Evolutionary conservation across 805 yeast species (phyloP), one percentile per base, ranked within the genome.

Genomic region (Candida succiphila): DNA sequence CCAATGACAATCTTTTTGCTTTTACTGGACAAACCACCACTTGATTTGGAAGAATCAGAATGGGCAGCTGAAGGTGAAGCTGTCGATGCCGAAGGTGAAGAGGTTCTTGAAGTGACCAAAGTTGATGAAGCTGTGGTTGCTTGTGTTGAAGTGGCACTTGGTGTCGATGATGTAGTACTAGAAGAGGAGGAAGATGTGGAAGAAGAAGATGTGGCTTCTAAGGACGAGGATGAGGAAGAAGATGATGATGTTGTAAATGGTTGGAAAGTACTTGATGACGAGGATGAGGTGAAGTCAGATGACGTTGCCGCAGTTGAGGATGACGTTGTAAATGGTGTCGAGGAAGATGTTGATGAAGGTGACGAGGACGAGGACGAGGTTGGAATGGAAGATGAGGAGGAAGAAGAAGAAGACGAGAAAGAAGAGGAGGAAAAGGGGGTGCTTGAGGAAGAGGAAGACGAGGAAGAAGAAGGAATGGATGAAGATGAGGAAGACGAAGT

Each of bases 1-100:
- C 87, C 87, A 33, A 78, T 67, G 17, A 79, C 72, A 24, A 78
- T 67, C 36, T 67, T 68, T 35, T 70, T 63, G 37, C 69, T 55
- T 32, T 68, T 65, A 13, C 60, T 46, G 1, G 78, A 63, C 7
- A 76, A 54, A 0, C 79, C 79, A 3, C 55, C 46, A 7, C 48
- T 25, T 12, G 37, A 25, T 14, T 27, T 27, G n/a, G 32, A 25
- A 7, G 32, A 18, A 7, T 37, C 28, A 2, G 51, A 39, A 37
- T 60, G 48, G 4, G 58, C 49, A 14, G 58, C 52, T 12, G 32
- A 16, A 10, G 32, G 12, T 14, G 21, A 13, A 17, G 32, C n/a
- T 7, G 26, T 17, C 4, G 32, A 32, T 14, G 34, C 28, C 23
- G 34, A 10, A 17, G 44, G 29, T 25, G 43, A 22, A 25, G 42